A percentile compares a stretch with the other conserved stretches of the same genome.
Evolutionary conservation across 2,329 filamentous ascomycete species (phyloP).

Genomic region (Stagonosporopsis vannaccii): DNA sequence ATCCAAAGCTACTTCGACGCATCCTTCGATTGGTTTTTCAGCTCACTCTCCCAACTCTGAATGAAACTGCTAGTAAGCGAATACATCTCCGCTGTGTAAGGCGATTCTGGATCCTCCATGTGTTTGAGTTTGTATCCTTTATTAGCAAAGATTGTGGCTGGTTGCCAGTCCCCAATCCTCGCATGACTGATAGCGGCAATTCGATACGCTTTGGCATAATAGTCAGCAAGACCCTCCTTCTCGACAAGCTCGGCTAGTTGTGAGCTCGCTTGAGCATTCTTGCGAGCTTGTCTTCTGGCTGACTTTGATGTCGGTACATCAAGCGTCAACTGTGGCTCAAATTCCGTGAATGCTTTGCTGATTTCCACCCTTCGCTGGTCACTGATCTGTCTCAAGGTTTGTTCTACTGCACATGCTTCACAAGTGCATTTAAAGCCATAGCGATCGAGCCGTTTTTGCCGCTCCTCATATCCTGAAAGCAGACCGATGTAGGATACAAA

Average conservation of each 20-base stretch:
- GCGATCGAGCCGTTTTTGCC: slow-evolving; percentile 42
- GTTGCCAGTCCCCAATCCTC: slow-evolving; percentile 38
- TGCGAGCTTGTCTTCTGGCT: slow-evolving; percentile 32
- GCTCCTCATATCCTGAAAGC: slow-evolving; percentile 36
- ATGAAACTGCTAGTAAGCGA: slow-evolving; percentile 40
- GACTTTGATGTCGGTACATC: slow-evolving; percentile 28
- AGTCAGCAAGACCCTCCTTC: slow-evolving; percentile 45
- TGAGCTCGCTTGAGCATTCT: slow-evolving; percentile 37
- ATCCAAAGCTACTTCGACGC: slow-evolving; percentile 1
- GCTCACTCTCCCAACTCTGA: slow-evolving; percentile 38
- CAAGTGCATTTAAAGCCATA: slow-evolving; percentile 51
- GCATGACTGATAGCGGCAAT: slow-evolving; percentile 42
- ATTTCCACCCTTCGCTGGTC: slow-evolving; percentile 40
- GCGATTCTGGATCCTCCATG: slow-evolving; percentile 39
- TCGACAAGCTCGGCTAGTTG: slow-evolving; percentile 42
- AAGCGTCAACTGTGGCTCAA: slow-evolving; percentile 37
- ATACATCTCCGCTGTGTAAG: slow-evolving; percentile 39
- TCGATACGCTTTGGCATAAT: slow-evolving; percentile 44
- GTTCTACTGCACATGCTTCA: slow-evolving; percentile 44
- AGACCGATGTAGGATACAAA: slow-evolving; percentile 50
- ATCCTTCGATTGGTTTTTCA: slow-evolving; percentile 23
- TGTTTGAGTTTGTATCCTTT: slow-evolving; percentile 39
- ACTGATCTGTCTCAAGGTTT: slow-evolving; percentile 26
- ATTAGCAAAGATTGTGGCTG: slow-evolving; percentile 42
- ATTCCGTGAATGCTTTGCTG: slow-evolving; percentile 33